Conservation (phyloP, 176 grass and related monocot species). For the Aegilops bicornis region DNA sequence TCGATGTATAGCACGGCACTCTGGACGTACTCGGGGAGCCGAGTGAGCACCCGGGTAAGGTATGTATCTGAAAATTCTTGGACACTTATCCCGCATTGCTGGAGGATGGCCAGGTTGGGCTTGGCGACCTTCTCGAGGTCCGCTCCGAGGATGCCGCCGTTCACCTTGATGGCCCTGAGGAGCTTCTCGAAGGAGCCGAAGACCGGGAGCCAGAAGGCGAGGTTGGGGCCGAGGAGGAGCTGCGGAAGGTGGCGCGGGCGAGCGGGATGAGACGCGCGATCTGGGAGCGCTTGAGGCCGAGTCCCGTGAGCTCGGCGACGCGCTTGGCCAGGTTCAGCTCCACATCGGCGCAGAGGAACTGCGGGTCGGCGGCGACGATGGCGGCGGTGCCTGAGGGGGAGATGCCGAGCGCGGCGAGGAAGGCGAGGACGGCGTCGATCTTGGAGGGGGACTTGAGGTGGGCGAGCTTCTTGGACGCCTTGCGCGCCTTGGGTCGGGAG, state of each 20-base stretch:
- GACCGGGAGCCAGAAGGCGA: slow-evolving; percentile 25
- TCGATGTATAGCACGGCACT: not conserved
- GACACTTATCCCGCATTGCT: slow-evolving; percentile 10
- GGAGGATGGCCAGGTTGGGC: slow-evolving; percentile 42
- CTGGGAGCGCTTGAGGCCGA: slow-evolving; percentile 17
- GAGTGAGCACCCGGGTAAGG: not conserved
- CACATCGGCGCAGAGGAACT: slow-evolving; percentile 7
- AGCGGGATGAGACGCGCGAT: slow-evolving; percentile 21
- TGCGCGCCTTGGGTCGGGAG: not conserved
- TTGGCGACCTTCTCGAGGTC: slow-evolving; percentile 4
- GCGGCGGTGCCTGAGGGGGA: not conserved
- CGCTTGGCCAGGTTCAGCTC: not conserved
- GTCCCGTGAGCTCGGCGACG: not conserved
- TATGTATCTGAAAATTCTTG: not conserved
- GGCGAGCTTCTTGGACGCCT: slow-evolving; percentile 8
- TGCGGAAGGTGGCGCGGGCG: not conserved
- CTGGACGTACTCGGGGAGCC: not conserved
- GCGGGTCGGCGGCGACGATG: not conserved
- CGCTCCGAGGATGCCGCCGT: not conserved
- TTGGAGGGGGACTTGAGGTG: slow-evolving; percentile 4
- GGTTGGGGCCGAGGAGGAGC: not conserved
- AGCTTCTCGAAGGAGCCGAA: slow-evolving; percentile 28
- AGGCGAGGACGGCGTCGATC: slow-evolving; percentile 29
- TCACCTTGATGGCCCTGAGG: not conserved
- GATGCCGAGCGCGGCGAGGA: slow-evolving; percentile 31